A percentile compares a stretch with the other conserved stretches of the same genome.
These are phyloP conservation scores for Fusarium sp. DNA, from an alignment of 2,329 filamentous ascomycete species.

Conservation along the genomic window DNA sequence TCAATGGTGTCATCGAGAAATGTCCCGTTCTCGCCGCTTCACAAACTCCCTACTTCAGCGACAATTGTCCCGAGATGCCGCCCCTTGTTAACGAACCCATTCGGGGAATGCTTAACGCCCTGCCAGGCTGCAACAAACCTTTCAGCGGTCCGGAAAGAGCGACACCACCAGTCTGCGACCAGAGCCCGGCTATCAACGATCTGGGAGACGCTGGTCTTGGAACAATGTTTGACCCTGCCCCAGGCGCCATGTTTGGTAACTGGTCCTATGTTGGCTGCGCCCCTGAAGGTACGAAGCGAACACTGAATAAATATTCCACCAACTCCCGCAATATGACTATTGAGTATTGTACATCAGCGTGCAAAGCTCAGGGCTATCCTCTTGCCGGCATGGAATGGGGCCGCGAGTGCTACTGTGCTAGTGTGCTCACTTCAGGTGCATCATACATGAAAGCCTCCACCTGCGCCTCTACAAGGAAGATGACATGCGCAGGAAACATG, in stretches of 20 bases:
- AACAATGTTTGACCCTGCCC: constrained; percentile 29
- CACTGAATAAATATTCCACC: constrained; percentile 35
- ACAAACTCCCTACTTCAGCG: constrained; percentile 34
- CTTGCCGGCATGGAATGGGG: constrained; percentile 39
- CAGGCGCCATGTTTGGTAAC: constrained; percentile 31
- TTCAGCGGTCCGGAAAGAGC: constrained; percentile 29
- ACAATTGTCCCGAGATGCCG: constrained; percentile 39
- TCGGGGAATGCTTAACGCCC: constrained; percentile 29
- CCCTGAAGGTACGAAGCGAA: constrained; percentile 22
- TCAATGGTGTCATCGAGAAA: constrained; percentile 20
- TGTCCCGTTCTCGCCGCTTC: constrained; percentile 36
- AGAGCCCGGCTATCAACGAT: constrained; percentile 25
- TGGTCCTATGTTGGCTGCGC: constrained; percentile 39
- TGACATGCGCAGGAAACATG: constrained; percentile 36
- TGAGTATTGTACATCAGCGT: constrained; percentile 35
- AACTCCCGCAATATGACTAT: constrained; percentile 33
- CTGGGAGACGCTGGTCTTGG: constrained; percentile 12
- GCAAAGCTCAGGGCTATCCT: constrained; percentile 36
- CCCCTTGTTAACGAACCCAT: constrained; percentile 33
- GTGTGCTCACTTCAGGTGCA: constrained; percentile 20
- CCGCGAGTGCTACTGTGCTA: constrained; percentile 39
- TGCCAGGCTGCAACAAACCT: constrained; percentile 38
- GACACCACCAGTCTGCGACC: constrained; percentile 9
- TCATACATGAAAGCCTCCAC: constrained; percentile 33
- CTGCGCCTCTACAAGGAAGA: constrained; percentile 32